Evolutionary conservation across 1,139 yeast species (phyloP), one percentile per base, ranked within the genome.

Genomic region (Saccharomycopsis crataegensis): DNA sequence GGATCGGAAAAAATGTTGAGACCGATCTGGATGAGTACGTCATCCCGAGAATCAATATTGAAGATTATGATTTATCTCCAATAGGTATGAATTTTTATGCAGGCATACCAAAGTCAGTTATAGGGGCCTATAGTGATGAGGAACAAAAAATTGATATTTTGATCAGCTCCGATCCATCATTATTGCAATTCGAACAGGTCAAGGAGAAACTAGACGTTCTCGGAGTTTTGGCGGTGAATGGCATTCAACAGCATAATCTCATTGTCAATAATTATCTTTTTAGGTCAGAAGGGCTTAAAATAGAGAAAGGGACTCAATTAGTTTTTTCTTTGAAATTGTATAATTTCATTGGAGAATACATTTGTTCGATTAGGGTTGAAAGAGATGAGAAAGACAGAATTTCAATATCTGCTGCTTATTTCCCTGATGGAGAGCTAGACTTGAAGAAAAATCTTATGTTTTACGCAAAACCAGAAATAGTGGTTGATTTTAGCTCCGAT

Each of bases 261-360:
- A 28, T 11, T 16, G 22, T n/a, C 9, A 48, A 38, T 14, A 40
- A 22, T 16, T 5, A 14, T 14, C 12, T 12, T 3, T 28, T 44
- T 42, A 11, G 12, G n/a, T 9, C n/a, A 12, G 16, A 44, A 28
- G 48, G 12, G 2, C 16, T 17, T 14, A 37, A n/a, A 14, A 37
- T 37, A 31, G n/a, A 22, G 17, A 12, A 11, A 34, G 48, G 48
- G 6, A 14, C 9, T 16, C 12, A 8, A 12, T 31, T 46, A 7
- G 4, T 12, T 6, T 45, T 36, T 34, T 17, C 34, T 12, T 34
- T 47, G 31, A 46, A 47, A 32, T 17, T 53, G n/a, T 50, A 49
- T 33, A 47, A 53, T 44, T 46, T 36, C 22, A 22, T 45, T 37
- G 53, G 47, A 11, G 47, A 41, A 12, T 53, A 50, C 40, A 8